Evolutionary conservation across 2,329 filamentous ascomycete species (phyloP), one percentile per base, ranked within the genome.

Genomic region (Fusarium subtropicale): DNA sequence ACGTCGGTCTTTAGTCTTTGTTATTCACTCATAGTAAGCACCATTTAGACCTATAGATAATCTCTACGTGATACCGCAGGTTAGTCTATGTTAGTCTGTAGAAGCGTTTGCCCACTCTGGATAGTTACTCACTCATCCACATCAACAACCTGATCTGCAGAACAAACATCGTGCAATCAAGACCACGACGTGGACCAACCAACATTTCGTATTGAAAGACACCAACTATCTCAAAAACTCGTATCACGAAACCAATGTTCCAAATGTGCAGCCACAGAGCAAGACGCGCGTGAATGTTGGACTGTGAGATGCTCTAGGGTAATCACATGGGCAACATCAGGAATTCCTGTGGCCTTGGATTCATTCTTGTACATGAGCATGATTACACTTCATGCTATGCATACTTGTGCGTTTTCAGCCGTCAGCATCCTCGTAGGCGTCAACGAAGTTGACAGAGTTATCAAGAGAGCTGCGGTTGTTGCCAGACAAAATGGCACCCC

Each of bases 401-500:
- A 41, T 39, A 7, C 10, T 28, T 30, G 39, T 34, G 16, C 24
- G 8, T 50, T 45, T 10, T 13, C n/a, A 46, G n/a, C 22, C 5
- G 13, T 34, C 11, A 52, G 12, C 26, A 68, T n/a, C 5, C 54
- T 53, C 30, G 13, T 47, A 7, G 67, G 58, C 16, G 51, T 45
- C 8, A 59, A 16, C 73, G 68, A 74, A 7, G 69, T 64, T 15
- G 66, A 30, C 22, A 65, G 10, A 22, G 51, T 57, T 20, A 73
- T 72, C 28, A 57, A 18, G 18, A 72, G 24, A 3, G 71, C 64
- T 7, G 58, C 24, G 5, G 38, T 33, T 22, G 59, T 55, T 15
- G 69, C 71, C 20, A 75, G 39, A 34, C 71, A 68, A 44, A 76
- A 74, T 2, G 73, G 68, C 41, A 73, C 46, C 2, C 74, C 75